Conservation (phyloP, 306 rosid species). For the Fragaria nilgerrensis region DNA sequence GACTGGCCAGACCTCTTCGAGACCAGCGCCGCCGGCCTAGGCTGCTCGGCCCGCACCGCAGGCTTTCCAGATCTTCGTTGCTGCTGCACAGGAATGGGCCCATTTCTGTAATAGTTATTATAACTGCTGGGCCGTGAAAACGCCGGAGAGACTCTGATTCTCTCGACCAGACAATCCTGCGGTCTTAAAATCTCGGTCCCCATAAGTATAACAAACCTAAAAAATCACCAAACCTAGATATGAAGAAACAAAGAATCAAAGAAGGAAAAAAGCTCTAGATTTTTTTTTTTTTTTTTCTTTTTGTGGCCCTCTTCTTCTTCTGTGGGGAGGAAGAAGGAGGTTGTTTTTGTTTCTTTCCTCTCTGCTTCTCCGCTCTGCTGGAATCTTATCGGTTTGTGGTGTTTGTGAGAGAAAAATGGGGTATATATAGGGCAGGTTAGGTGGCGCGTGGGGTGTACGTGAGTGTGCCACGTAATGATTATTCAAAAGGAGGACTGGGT, state of each 20-base stretch:
- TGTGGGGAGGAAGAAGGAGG: conserved; percentile 21
- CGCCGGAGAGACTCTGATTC: conserved; percentile 42
- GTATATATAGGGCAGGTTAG: background rate
- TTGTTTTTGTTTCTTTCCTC: background rate
- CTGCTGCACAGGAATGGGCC: background rate
- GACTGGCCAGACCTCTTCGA: conserved; percentile 36
- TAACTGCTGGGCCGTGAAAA: conserved; percentile 45
- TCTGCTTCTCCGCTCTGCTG: background rate
- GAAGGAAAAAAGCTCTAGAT: background rate
- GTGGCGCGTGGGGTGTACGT: background rate
- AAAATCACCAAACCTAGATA: background rate
- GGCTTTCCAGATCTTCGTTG: conserved; percentile 45
- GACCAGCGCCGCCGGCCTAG: conserved; percentile 30
- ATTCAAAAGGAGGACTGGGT: background rate
- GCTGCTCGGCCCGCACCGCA: conserved; percentile 35
- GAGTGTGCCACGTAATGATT: background rate
- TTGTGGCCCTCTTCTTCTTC: conserved; percentile 14
- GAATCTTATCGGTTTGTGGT: background rate
- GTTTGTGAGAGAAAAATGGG: background rate
- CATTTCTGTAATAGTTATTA: conserved; percentile 19
- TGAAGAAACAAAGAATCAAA: background rate
- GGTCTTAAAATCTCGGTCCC: conserved; percentile 83
- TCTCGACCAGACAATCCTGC: conserved; percentile 55
- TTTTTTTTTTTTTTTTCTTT: background rate
- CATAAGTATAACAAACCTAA: conserved; percentile 32